A percentile compares a stretch with the other conserved stretches of the same genome.
These are phyloP conservation scores for Phytophthora pseudosyringae DNA, from an alignment of 352 stramenopile genomes.

Conservation along the genomic window DNA sequence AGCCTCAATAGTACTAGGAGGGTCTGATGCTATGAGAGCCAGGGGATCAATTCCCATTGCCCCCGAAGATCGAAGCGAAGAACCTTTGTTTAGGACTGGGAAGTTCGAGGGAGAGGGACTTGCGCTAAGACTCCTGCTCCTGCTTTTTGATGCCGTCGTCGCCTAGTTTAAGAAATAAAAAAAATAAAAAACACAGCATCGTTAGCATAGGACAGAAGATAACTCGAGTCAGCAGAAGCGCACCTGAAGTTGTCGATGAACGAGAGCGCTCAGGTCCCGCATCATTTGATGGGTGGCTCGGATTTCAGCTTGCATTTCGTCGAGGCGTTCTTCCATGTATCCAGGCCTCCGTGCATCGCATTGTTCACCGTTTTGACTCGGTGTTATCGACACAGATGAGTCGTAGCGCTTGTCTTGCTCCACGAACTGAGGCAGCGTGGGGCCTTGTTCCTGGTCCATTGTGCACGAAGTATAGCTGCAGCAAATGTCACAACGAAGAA, in stretches of 20 bases:
- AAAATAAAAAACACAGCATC: neutral
- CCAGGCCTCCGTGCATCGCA: neutral
- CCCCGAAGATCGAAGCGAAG: slow-evolving; percentile 3
- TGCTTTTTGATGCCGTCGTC: neutral
- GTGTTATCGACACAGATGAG: slow-evolving; percentile 6
- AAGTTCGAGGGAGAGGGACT: slow-evolving; percentile 16
- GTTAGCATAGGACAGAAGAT: neutral
- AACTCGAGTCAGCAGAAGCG: neutral
- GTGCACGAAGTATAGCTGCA: neutral
- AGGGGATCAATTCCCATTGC: slow-evolving; percentile 16
- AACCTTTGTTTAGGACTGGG: slow-evolving; percentile 5
- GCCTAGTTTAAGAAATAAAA: neutral
- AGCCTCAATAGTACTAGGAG: slow-evolving; percentile 6
- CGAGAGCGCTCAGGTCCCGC: slow-evolving; percentile 24
- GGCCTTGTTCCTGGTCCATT: slow-evolving; percentile 1
- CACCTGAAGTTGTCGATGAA: slow-evolving; percentile 29
- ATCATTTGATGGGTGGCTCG: slow-evolving; percentile 28
- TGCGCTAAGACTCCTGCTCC: slow-evolving; percentile 16
- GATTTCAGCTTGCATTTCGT: slow-evolving; percentile 37
- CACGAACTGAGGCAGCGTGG: neutral
- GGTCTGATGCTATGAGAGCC: slow-evolving; percentile 19
- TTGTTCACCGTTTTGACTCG: slow-evolving; percentile 11
- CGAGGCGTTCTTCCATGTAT: slow-evolving; percentile 19
- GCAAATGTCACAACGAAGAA: neutral
- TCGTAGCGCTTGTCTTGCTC: slow-evolving; percentile 6